These are phyloP conservation scores for Purpureocillium lavendulum DNA, from an alignment of 2,329 filamentous ascomycete species.

Conservation along the genomic window DNA sequence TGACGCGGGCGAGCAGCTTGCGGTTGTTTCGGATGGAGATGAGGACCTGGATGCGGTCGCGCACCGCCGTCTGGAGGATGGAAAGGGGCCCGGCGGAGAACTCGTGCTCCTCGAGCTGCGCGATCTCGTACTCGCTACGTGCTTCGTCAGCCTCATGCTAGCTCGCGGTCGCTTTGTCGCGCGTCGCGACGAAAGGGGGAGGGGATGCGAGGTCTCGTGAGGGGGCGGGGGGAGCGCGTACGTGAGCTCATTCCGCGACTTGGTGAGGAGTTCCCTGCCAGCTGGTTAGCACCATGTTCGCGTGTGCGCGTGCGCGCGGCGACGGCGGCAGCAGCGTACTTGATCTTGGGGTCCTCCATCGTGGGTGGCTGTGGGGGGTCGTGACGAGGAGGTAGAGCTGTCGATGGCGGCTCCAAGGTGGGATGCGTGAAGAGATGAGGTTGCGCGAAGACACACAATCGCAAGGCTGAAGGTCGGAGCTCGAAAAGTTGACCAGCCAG, in stretches of 20 bases:
- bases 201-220: no score
- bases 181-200: no score
- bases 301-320: not conserved
- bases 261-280: constrained; percentile 74
- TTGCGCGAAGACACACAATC: constrained; percentile 11
- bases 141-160: no score
- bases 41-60: constrained; percentile 88
- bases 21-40: constrained; percentile 98
- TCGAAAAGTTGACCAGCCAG: constrained; percentile 20
- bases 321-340: constrained; percentile 39
- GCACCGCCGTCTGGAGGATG: constrained; percentile 93
- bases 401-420: not conserved
- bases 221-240: constrained; percentile 38
- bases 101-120: constrained; percentile 55
- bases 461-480: constrained; percentile 25
- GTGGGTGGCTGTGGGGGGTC: constrained; percentile 11
- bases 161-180: no score
- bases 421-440: constrained; percentile 6
- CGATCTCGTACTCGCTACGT: constrained; percentile 82
- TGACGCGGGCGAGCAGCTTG: constrained; percentile 93
- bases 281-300: constrained; percentile 17
- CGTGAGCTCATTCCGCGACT: constrained; percentile 87
- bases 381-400: constrained; percentile 3
- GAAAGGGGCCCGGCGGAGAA: constrained; percentile 56
- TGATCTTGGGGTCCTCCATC: constrained; percentile 65